These are phyloP conservation scores for Apiospora hydei DNA, from an alignment of 2,329 filamentous ascomycete genomes.

Conservation along the genomic window DNA sequence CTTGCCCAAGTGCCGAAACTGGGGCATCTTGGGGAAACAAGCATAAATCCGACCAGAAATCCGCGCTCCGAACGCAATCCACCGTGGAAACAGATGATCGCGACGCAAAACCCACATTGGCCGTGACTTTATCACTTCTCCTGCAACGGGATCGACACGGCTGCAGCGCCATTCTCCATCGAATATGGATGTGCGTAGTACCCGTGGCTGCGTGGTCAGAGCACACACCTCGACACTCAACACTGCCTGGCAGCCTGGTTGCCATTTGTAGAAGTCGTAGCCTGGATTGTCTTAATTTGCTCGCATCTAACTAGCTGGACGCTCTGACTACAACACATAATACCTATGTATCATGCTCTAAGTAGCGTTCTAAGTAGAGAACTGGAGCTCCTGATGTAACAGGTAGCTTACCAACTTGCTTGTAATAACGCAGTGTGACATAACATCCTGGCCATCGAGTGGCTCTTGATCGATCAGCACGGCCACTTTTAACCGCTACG, in stretches of 20 bases:
- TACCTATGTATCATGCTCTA: not conserved
- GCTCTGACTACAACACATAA: not conserved
- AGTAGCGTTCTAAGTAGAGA: not conserved
- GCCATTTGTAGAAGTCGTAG: not conserved
- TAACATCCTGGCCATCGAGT: not conserved
- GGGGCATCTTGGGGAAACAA: not conserved
- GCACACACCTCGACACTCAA: not conserved
- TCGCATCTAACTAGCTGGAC: not conserved
- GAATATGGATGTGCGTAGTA: not conserved
- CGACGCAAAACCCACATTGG: not conserved
- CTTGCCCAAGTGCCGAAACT: not conserved
- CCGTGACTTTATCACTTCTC: not conserved
- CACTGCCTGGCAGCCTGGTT: not conserved
- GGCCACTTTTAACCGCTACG: not conserved
- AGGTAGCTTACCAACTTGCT: not conserved
- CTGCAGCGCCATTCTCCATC: not conserved
- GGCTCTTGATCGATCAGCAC: not conserved
- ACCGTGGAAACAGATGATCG: slow-evolving; percentile 1
- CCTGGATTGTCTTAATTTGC: not conserved
- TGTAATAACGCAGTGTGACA: not conserved
- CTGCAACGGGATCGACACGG: not conserved
- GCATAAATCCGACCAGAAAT: slow-evolving; percentile 18
- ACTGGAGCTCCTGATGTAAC: not conserved
- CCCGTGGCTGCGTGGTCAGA: too few relatives aligned
- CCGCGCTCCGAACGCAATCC: not conserved